Base-by-base conservation (phyloP, 129 eudicot genomes). In the Sambucus nigra region DNA sequence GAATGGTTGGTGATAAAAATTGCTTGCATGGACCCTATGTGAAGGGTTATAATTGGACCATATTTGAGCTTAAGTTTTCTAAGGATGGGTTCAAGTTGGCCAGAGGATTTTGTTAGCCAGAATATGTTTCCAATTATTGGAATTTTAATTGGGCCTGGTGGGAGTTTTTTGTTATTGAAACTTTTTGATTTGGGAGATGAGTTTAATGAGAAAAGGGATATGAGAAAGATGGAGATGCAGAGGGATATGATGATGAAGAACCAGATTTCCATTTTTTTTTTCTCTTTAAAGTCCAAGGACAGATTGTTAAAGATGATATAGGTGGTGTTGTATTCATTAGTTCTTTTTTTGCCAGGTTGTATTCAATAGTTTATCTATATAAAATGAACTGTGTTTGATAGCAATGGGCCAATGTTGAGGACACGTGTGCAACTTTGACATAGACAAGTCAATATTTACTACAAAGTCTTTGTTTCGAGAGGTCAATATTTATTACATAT, bases 1-100 rank as follows among this genome's bases (percentile, higher is more conserved):
- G 84, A 59, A 59, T 61, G 82, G 23, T 31, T 40, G 14, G 21
- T 32, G 21, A 85, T 51, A 55, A 80, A 64, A 25, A 80, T 74
- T 11, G 67, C n/a, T 10, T 71, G 27, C 2, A 66, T 60, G 1
- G 44, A 17, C 18, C 69, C 89, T 35, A 69, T 29, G 14, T 9
- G n/a, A n/a, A 85, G 53, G 48, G 83, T 61, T 71, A 80, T n/a
- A 54, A 84, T 25, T 6, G 89, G 86, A 0, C 94, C 94, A 57
- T 80, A 69, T 5, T 24, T 40, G 48, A 60, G 20, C 16, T 62
- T 68, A 44, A 84, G 60, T 9, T 32, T 22, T 9, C 61, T 42
- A 64, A 80, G 48, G 40, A 54, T 22, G 12, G 32, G 51, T 44
- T 64, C 75, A n/a, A 77, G 14, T 13, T 71, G 56, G 3, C 25